Conservation (phyloP, 2,329 filamentous ascomycete species). For the Colletotrichum brevisporum region DNA sequence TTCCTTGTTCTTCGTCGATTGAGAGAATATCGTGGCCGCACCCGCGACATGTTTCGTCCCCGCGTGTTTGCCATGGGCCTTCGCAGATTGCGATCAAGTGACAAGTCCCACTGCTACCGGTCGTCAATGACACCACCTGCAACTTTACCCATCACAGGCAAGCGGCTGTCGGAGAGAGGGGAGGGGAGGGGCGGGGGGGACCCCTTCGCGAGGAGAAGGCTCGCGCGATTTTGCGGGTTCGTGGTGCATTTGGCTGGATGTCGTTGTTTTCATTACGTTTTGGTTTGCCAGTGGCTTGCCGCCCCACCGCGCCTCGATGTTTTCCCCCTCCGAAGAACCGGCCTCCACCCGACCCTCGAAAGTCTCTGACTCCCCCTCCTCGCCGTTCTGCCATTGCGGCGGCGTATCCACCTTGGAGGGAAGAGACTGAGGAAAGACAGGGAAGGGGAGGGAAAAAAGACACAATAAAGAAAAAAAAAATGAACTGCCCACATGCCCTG, state of each 20-base stretch:
- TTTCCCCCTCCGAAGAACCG: background rate
- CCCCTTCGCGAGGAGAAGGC: slow-evolving; percentile 4
- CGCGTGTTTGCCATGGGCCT: slow-evolving; percentile 25
- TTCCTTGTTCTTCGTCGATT: background rate
- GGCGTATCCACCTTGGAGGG: slow-evolving; percentile 10
- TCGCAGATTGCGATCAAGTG: slow-evolving; percentile 32
- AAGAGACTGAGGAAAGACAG: background rate
- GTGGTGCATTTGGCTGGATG: slow-evolving; percentile 37
- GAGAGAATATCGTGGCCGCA: too few species aligned
- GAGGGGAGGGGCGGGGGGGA: background rate
- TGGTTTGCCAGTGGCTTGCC: slow-evolving; percentile 37
- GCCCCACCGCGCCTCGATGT: background rate
- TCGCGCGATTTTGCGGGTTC: slow-evolving; percentile 19
- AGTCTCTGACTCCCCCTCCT: slow-evolving; percentile 5
- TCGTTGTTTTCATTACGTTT: slow-evolving; percentile 43
- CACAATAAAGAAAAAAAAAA: background rate
- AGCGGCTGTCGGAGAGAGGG: slow-evolving; percentile 12
- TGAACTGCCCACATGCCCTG: slow-evolving; percentile 19
- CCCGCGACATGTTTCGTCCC: background rate
- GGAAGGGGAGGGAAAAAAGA: background rate
- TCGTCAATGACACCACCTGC: slow-evolving; percentile 30
- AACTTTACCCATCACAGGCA: slow-evolving; percentile 33
- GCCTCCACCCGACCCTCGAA: slow-evolving; percentile 8
- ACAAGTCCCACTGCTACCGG: slow-evolving; percentile 5
- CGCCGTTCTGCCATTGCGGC: slow-evolving; percentile 11